Evolutionary conservation across 2,329 filamentous ascomycete species (phyloP), one percentile per base, ranked within the genome.

Genomic region (Fusarium xyrophilum): DNA sequence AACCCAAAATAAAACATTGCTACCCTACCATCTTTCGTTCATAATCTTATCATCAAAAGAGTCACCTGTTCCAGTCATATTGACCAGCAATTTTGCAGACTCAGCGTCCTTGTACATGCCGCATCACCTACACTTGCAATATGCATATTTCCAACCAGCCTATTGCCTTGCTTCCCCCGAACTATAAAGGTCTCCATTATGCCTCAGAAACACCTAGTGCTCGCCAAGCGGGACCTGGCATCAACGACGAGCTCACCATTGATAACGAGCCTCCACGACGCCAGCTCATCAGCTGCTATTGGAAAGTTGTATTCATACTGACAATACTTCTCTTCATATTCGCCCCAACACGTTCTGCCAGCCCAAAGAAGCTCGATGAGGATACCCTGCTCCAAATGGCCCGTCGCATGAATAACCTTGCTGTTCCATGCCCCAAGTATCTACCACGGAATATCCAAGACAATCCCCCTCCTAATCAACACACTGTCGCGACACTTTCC

Each of bases 1-100:
- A n/a, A n/a, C n/a, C n/a, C n/a, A n/a, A n/a, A n/a, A n/a, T n/a
- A n/a, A n/a, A n/a, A n/a, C n/a, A n/a, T n/a, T n/a, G n/a, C 0
- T 9, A 6, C 21, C 21, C 11, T 15, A 0, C 15, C 1, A 8
- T 42, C 0, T 12, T 23, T 17, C 3, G 4, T 3, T 19, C 5
- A 13, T 7, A 9, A 13, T 43, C 11, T 13, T 4, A 13, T 13
- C 17, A 25, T 13, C 17, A 6, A 17, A 43, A 19, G 17, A 25
- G 1, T 9, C 7, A 43, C 5, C 11, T 25, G 4, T 14, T 14
- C 17, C 17, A 27, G 17, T 42, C 11, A 13, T 5, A 42, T 42
- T 6, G 4, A 13, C 7, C 5, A 42, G 40, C 23, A 15, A 13
- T 43, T 13, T 25, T 19, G 19, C 3, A 19, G 17, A 43, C 11